Evolutionary conservation across 768 basidiomycete genomes (phyloP), one percentile per base, ranked within the genome.

Genomic region (Nevesoporus exiguus): DNA sequence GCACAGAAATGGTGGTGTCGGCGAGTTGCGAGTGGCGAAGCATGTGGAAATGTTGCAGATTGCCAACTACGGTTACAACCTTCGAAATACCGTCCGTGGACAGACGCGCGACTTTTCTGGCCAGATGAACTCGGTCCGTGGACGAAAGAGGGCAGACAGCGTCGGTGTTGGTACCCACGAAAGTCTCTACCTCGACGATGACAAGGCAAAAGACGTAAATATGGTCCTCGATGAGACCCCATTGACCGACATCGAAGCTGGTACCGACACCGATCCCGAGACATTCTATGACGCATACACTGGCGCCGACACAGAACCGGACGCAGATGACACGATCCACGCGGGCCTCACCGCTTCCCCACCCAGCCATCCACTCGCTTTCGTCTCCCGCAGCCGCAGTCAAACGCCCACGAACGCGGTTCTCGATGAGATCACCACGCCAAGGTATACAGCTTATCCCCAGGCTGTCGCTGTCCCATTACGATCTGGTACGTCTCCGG

Each of bases 21-120:
- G 90, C 46, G 90, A 93, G 68, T 73, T 90, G 51, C 79, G 85
- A 21, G 83, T 92, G 2, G 90, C 82, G 3, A 77, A 79, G 61
- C 78, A 85, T 53, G 77, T 85, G 68, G 90, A 93, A 69, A 93
- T 93, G 90, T 67, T 93, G 50, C 88, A 92, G 62, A 92, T 92
- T 55, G 90, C 90, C 47, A 91, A 85, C 71, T 91, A 87, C 61
- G 90, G 90, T 1, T 87, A 93, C 64, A 76, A 73, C 39, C 71
- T 85, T 24, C 71, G 72, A 66, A 74, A 56, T 40, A 50, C 54
- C 51, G 56, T 41, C 45, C 67, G 54, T 47, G 66, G 51, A 44
- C 67, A 59, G 61, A 37, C 63, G 54, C 56, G 71, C 57, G 61
- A 66, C 54, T 27, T 57, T 37, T 62, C 69, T 9, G 45, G 49